Percentiles rank a stretch among this genome's conserved stretches.
These are phyloP conservation scores for Coleophoma eucalyptorum DNA, from an alignment of 2,329 filamentous ascomycete genomes.

Conservation along the genomic window DNA sequence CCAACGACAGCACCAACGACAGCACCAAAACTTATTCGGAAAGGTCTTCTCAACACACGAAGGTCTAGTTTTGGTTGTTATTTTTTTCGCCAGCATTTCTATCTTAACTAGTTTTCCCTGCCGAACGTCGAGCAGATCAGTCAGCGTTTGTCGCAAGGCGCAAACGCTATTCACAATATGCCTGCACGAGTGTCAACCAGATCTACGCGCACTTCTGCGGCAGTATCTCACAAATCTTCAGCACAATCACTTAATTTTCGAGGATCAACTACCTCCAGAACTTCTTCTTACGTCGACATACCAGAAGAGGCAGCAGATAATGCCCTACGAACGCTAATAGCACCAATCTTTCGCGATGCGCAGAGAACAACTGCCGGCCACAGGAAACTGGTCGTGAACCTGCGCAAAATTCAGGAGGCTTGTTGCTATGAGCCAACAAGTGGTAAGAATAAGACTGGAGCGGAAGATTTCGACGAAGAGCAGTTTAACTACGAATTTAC, in stretches of 20 bases:
- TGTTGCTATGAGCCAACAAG: constrained; percentile 65
- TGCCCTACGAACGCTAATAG: constrained; percentile 69
- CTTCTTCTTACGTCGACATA: constrained; percentile 38
- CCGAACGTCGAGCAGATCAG: too few relatives aligned
- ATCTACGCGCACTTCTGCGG: constrained; percentile 31
- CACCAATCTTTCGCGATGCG: constrained; percentile 71
- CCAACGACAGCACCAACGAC: too few relatives aligned
- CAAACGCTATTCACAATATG: constrained; percentile 28
- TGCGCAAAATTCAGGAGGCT: constrained; percentile 87
- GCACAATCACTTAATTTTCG: constrained; percentile 32
- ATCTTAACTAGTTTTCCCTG: too few relatives aligned
- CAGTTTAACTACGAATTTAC: constrained; percentile 86
- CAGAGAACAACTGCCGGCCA: constrained; percentile 89
- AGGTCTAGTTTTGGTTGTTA: too few relatives aligned
- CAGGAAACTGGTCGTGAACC: constrained; percentile 79
- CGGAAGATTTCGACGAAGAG: constrained; percentile 72
- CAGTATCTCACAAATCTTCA: constrained; percentile 36
- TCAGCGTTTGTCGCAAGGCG: not conserved
- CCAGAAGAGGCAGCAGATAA: constrained; percentile 70
- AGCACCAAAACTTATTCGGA: too few relatives aligned
- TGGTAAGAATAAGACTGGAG: constrained; percentile 44
- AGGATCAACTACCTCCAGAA: constrained; percentile 35
- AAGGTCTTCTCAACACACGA: too few relatives aligned
- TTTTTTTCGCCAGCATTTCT: too few relatives aligned
- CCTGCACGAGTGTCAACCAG: constrained; percentile 39